A percentile compares a stretch with the other conserved stretches of the same genome.
Conservation (phyloP, 805 yeast species). For the Candida methanosorbosa region DNA sequence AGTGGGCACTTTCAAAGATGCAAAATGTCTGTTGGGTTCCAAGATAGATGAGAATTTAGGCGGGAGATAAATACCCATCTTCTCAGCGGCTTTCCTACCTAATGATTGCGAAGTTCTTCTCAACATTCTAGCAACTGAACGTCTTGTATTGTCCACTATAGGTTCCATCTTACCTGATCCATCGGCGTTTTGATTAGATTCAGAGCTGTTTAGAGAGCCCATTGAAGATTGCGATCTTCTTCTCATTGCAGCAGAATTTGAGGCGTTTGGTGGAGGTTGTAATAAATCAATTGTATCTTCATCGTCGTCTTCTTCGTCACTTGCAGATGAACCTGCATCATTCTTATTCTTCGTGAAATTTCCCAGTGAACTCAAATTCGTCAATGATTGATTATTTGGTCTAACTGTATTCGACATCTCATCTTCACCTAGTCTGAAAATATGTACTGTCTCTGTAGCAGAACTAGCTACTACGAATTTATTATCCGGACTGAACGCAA, state of each 20-base stretch:
- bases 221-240: constrained; percentile 17
- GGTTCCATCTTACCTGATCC: constrained; percentile 39
- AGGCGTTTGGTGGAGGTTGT: not conserved
- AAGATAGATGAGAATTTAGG: constrained; percentile 75
- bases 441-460: constrained; percentile 89
- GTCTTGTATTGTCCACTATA: constrained; percentile 58
- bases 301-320: constrained; percentile 7
- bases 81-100: constrained; percentile 78
- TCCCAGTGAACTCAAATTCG: not conserved
- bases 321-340: not conserved
- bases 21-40: constrained; percentile 92
- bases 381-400: not conserved
- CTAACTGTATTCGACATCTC: constrained; percentile 25
- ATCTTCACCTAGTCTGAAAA: constrained; percentile 63
- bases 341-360: not conserved
- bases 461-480: constrained; percentile 74
- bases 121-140: constrained; percentile 67
- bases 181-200: constrained; percentile 4
- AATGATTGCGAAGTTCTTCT: constrained; percentile 70
- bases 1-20: constrained; percentile 48
- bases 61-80: constrained; percentile 84
- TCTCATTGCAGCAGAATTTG: constrained; percentile 2
- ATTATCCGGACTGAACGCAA: constrained; percentile 72
- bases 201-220: constrained; percentile 19
- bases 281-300: constrained; percentile 7